These are phyloP conservation scores for Tothia fuscella DNA, from an alignment of 2,329 filamentous ascomycete species.

Conservation along the genomic window DNA sequence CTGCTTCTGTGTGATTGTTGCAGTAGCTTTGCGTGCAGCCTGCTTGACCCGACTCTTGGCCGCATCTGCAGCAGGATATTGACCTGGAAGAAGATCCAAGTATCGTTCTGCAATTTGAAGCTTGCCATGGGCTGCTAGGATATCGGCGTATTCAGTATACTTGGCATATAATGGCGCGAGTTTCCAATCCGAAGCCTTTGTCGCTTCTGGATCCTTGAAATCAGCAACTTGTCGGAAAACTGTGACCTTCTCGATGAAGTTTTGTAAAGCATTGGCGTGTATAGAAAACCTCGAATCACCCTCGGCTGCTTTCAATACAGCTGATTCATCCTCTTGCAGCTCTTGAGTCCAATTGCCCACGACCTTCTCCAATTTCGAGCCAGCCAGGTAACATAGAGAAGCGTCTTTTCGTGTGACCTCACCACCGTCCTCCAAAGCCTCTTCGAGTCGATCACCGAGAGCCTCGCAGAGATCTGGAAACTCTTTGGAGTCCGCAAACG, in stretches of 20 bases:
- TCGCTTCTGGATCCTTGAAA: constrained; percentile 68
- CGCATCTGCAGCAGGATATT: constrained; percentile 77
- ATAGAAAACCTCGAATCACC: constrained; percentile 54
- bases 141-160: constrained; percentile 94
- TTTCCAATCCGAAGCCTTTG: constrained; percentile 71
- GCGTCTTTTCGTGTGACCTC: constrained; percentile 63
- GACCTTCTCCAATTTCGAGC: constrained; percentile 95
- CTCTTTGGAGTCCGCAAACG: constrained; percentile 80
- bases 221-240: constrained; percentile 90
- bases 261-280: constrained; percentile 76
- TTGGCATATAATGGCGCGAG: constrained; percentile 80
- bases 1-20: constrained; percentile 29
- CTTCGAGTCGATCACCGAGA: constrained; percentile 79
- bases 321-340: constrained; percentile 71
- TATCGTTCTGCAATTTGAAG: constrained; percentile 82
- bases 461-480: constrained; percentile 94
- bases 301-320: constrained; percentile 48
- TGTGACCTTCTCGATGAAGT: constrained; percentile 96
- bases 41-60: constrained; percentile 75
- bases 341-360: constrained; percentile 88
- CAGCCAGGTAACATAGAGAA: constrained; percentile 90
- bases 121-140: constrained; percentile 81
- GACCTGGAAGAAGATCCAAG: constrained; percentile 69
- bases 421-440: constrained; percentile 40
- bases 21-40: constrained; percentile 55